Evolutionary conservation across 2,329 filamentous ascomycete genomes (phyloP).

Genomic region (Grosmannia huntii): DNA sequence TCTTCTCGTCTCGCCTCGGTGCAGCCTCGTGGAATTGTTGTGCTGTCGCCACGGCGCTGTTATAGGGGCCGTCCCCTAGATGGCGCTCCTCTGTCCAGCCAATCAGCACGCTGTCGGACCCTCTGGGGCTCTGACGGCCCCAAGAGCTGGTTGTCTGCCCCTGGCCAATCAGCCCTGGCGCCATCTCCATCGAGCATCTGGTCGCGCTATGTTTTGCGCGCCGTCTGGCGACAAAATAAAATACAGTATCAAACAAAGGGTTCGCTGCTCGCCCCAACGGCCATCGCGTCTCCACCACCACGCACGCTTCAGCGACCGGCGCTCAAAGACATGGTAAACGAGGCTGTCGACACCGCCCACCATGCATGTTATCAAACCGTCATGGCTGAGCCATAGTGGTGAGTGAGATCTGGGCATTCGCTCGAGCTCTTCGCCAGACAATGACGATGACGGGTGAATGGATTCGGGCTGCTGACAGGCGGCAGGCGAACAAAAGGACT

Average conservation of each 20-base stretch:
- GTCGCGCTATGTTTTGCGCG: not conserved
- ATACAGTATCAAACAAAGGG: not conserved
- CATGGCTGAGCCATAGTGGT: slow-evolving; percentile 92
- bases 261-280: not conserved
- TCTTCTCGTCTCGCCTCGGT: not conserved
- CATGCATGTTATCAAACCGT: slow-evolving; percentile 87
- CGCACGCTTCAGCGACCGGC: not conserved
- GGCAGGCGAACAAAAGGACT: slow-evolving; percentile 87
- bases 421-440: not conserved
- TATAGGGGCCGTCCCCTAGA: not conserved
- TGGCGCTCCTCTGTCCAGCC: not conserved
- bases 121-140: not conserved
- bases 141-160: not conserved
- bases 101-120: not conserved
- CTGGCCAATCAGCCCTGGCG: slow-evolving; percentile 1
- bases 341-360: slow-evolving; percentile 14
- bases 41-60: not conserved
- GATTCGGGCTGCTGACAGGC: slow-evolving; percentile 1
- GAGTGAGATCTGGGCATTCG: slow-evolving; percentile 15
- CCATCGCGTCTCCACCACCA: not conserved
- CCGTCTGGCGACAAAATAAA: not conserved
- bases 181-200: too few relatives aligned
- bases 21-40: not conserved
- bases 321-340: slow-evolving; percentile 12
- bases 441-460: not conserved